These are phyloP conservation scores for Zymoseptoria passerinii DNA, from an alignment of 2,329 filamentous ascomycete species.

Conservation along the genomic window DNA sequence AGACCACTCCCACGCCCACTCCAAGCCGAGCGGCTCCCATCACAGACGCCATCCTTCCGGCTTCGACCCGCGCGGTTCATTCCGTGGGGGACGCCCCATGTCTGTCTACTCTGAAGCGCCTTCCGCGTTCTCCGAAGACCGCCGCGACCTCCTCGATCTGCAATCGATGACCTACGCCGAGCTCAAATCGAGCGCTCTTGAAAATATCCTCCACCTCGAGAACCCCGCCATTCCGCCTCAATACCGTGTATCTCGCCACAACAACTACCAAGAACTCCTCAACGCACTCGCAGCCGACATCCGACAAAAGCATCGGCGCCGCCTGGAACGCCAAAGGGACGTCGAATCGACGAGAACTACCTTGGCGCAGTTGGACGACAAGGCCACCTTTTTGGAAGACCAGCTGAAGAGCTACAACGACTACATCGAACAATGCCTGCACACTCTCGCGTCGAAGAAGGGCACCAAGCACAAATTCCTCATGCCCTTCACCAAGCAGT, in stretches of 20 bases:
- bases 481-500: slow-evolving; percentile 95
- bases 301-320: slow-evolving; percentile 86
- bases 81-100: slow-evolving; percentile 24
- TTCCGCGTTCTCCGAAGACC: slow-evolving; percentile 28
- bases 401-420: slow-evolving; percentile 98
- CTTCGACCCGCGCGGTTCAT: slow-evolving; percentile 24
- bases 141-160: slow-evolving; percentile 65
- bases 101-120: slow-evolving; percentile 35
- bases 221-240: slow-evolving; percentile 43
- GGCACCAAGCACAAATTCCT: slow-evolving; percentile 74
- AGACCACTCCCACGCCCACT: slow-evolving; percentile 21
- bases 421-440: slow-evolving; percentile 98
- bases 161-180: slow-evolving; percentile 84
- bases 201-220: slow-evolving; percentile 88
- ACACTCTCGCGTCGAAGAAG: slow-evolving; percentile 93
- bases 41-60: slow-evolving; percentile 20
- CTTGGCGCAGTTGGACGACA: slow-evolving; percentile 66
- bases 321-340: slow-evolving; percentile 85
- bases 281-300: slow-evolving; percentile 97
- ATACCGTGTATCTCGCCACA: slow-evolving; percentile 75
- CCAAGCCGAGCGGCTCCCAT: slow-evolving; percentile 25
- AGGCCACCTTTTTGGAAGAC: slow-evolving; percentile 85
- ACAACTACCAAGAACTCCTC: slow-evolving; percentile 94
- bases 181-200: slow-evolving; percentile 83
- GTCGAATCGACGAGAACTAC: slow-evolving; percentile 75